phyloP scores from a whole-genome alignment of 2,329 filamentous ascomycete genomes.

The Cryoendolithus antarcticus region DNA sequence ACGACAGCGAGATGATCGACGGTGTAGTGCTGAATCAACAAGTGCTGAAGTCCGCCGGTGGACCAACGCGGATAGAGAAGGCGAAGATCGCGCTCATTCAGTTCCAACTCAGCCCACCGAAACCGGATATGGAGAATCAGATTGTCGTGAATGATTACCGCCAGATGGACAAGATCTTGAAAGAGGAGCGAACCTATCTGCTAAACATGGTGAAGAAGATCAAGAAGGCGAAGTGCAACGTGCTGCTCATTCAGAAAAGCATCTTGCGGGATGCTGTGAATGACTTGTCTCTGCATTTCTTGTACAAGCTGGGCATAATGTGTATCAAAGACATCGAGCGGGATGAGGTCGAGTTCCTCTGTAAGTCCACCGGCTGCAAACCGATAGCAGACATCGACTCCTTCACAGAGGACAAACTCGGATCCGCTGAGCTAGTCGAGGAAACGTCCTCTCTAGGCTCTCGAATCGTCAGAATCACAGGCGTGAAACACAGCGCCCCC shows the following conservation, averaged over 20 bases:
- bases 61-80: constrained; percentile 90
- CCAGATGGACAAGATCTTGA: constrained; percentile 99
- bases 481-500: constrained; percentile 57
- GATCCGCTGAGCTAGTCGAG: constrained; percentile 83
- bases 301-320: constrained; percentile 91
- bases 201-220: constrained; percentile 99
- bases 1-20: constrained; percentile 95
- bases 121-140: constrained; percentile 99
- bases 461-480: constrained; percentile 88
- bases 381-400: constrained; percentile 97
- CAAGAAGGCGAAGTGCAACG: constrained; percentile 99
- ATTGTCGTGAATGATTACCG: constrained; percentile 99
- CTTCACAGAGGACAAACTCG: constrained; percentile 97
- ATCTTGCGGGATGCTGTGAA: constrained; percentile 97
- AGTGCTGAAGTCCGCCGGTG: constrained; percentile 85
- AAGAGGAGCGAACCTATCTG: constrained; percentile 95
- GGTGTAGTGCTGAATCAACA: constrained; percentile 85
- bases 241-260: constrained; percentile 95
- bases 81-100: constrained; percentile 93
- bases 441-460: constrained; percentile 79
- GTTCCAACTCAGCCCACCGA: constrained; percentile 95
- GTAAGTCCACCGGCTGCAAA: constrained; percentile 98
- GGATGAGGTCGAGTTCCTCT: constrained; percentile 97
- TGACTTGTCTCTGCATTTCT: constrained; percentile 91
- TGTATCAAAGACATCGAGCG: constrained; percentile 96